These are phyloP conservation scores for Globisporangium irregulare DNA, from an alignment of 352 stramenopile genomes.

Conservation along the genomic window DNA sequence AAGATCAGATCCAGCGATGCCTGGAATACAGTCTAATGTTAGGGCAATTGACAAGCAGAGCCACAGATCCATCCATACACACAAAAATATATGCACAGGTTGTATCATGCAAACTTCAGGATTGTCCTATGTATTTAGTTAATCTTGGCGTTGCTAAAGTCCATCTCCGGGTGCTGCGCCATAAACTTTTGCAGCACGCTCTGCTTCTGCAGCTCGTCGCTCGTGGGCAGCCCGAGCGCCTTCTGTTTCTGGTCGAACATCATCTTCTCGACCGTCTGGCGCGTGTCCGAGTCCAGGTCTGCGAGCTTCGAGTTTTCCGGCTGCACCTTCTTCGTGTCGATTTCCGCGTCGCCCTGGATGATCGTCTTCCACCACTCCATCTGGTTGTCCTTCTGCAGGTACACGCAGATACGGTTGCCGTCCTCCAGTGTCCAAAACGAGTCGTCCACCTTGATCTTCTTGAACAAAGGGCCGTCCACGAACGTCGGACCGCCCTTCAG, in stretches of 20 bases:
- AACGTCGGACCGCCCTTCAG: conserved; percentile 75
- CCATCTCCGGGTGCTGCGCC: conserved; percentile 98
- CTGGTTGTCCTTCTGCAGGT: conserved; percentile 97
- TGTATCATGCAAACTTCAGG: background rate
- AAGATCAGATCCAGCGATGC: conserved; percentile 1
- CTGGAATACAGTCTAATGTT: conserved; percentile 9
- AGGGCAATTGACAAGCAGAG: background rate
- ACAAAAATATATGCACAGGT: background rate
- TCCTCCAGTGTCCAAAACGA: conserved; percentile 99
- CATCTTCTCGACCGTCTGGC: conserved; percentile 99
- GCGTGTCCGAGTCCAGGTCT: conserved; percentile 98
- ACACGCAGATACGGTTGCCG: conserved; percentile 88
- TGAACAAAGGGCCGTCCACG: conserved; percentile 92
- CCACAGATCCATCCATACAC: background rate
- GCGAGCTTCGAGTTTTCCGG: conserved; percentile 98
- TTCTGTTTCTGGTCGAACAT: conserved; percentile 99
- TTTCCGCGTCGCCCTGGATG: conserved; percentile 93
- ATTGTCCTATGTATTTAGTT: conserved; percentile 41
- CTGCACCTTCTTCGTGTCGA: conserved; percentile 98
- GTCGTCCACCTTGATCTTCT: conserved; percentile 97
- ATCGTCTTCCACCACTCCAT: conserved; percentile 99
- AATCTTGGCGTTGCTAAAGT: conserved; percentile 99
- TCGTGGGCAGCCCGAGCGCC: conserved; percentile 94
- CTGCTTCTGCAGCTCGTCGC: conserved; percentile 97
- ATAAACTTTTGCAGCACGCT: conserved; percentile 99